These are phyloP conservation scores for Clarkia xantiana DNA, from an alignment of 345 rosid species.

Conservation along the genomic window DNA sequence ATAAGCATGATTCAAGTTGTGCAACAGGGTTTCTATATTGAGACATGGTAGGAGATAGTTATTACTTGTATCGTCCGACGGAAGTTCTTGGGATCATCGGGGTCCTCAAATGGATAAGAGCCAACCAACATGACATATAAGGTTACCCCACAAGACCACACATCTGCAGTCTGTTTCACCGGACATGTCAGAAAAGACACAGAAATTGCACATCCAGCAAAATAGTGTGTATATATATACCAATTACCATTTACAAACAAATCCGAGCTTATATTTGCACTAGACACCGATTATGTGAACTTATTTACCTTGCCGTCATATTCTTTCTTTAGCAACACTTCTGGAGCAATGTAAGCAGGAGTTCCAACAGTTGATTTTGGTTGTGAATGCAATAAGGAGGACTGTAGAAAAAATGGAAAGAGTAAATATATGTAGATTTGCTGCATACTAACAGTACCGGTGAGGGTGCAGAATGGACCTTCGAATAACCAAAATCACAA, in stretches of 20 bases:
- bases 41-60: slow-evolving; percentile 1
- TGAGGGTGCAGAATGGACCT: slow-evolving; percentile 31
- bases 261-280: too few species aligned
- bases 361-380: slow-evolving; percentile 98
- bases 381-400: slow-evolving; percentile 90
- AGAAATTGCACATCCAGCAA: neutral
- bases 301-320: slow-evolving; percentile 87
- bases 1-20: slow-evolving; percentile 3
- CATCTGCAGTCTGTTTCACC: slow-evolving; percentile 74
- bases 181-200: neutral
- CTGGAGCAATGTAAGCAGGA: slow-evolving; percentile 99
- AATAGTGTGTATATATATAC: neutral
- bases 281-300: too few species aligned
- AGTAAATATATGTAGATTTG: slow-evolving; percentile 3
- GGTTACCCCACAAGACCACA: slow-evolving; percentile 99
- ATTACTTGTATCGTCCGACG: slow-evolving; percentile 78
- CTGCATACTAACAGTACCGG: neutral
- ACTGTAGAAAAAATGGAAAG: slow-evolving; percentile 28
- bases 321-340: slow-evolving; percentile 90
- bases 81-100: slow-evolving; percentile 92
- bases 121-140: slow-evolving; percentile 95
- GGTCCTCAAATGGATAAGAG: slow-evolving; percentile 97
- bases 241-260: neutral
- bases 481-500: slow-evolving; percentile 99
- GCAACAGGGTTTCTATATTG: neutral